These are phyloP conservation scores for Fusarium sp. DNA, from an alignment of 2,329 filamentous ascomycete species.

Conservation along the genomic window DNA sequence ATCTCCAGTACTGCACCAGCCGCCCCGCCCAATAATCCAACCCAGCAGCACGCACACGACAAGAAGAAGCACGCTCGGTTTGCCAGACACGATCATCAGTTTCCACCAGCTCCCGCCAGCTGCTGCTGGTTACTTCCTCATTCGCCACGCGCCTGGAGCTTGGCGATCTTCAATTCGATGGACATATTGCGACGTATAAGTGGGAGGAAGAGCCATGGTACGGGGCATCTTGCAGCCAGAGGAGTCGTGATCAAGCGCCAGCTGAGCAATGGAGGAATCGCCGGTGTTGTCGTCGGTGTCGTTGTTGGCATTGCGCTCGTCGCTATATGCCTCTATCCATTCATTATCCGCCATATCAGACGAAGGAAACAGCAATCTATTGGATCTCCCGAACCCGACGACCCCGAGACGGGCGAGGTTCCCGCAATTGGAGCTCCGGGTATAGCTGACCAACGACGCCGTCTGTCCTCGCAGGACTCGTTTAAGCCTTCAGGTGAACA, in stretches of 20 bases:
- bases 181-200: constrained; percentile 35
- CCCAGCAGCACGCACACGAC: constrained; percentile 22
- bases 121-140: constrained; percentile 31
- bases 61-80: constrained; percentile 22
- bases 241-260: constrained; percentile 43
- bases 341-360: constrained; percentile 51
- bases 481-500: constrained; percentile 48
- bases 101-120: constrained; percentile 37
- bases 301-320: constrained; percentile 50
- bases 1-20: constrained; percentile 25
- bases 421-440: constrained; percentile 25
- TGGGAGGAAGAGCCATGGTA: constrained; percentile 41
- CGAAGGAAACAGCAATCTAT: constrained; percentile 43
- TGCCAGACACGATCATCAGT: constrained; percentile 27
- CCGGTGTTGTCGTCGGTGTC: constrained; percentile 53
- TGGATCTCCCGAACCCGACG: constrained; percentile 33
- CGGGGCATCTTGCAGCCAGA: constrained; percentile 36
- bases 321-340: constrained; percentile 54
- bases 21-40: constrained; percentile 37
- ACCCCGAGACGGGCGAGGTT: constrained; percentile 48
- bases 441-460: constrained; percentile 43
- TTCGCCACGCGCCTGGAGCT: constrained; percentile 25
- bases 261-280: constrained; percentile 51
- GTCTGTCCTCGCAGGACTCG: constrained; percentile 53
- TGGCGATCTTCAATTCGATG: constrained; percentile 34